Evolutionary conservation across 176 grass and related monocot genomes (phyloP).

Genomic region (Carex parvula): DNA sequence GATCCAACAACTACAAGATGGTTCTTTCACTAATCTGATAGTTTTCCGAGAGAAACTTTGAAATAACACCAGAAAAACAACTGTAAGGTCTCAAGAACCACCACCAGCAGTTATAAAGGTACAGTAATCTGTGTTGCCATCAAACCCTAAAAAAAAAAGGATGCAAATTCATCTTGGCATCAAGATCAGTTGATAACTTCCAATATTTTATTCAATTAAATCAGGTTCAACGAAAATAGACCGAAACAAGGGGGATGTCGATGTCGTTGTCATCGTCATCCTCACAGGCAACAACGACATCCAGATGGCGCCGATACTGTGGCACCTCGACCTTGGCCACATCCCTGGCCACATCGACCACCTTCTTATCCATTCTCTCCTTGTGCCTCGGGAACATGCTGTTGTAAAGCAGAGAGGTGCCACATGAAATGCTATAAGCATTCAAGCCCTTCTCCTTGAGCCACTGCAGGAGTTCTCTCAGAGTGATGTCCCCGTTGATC

Average conservation of each 20-base stretch:
- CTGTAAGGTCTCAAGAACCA: not conserved
- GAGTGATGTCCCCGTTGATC: conserved; percentile 49
- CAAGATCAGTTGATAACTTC: not conserved
- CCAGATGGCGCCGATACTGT: conserved; percentile 47
- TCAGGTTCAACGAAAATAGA: conserved; percentile 48
- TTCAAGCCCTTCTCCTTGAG: conserved; percentile 50
- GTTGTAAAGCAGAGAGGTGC: conserved; percentile 56
- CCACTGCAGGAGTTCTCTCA: conserved; percentile 54
- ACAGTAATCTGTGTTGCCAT: conserved; percentile 8
- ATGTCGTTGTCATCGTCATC: conserved; percentile 54
- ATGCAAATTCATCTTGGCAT: conserved; percentile 1
- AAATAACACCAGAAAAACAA: conserved; percentile 5
- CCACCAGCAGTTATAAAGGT: not conserved
- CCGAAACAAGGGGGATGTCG: conserved; percentile 51
- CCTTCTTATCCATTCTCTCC: conserved; percentile 51
- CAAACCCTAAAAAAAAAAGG: conserved; percentile 8
- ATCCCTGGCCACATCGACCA: conserved; percentile 46
- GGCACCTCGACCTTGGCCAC: conserved; percentile 56
- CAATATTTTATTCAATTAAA: conserved; percentile 11
- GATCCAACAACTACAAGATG: not conserved
- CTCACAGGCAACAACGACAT: conserved; percentile 60
- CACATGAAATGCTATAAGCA: conserved; percentile 60
- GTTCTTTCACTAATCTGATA: not conserved
- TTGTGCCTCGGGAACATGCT: conserved; percentile 56
- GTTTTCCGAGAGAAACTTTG: not conserved